Percentiles rank a stretch among this genome's conserved stretches.
Conservation (phyloP, 2,329 filamentous ascomycete species). For the Penicillium hesseltinei region DNA sequence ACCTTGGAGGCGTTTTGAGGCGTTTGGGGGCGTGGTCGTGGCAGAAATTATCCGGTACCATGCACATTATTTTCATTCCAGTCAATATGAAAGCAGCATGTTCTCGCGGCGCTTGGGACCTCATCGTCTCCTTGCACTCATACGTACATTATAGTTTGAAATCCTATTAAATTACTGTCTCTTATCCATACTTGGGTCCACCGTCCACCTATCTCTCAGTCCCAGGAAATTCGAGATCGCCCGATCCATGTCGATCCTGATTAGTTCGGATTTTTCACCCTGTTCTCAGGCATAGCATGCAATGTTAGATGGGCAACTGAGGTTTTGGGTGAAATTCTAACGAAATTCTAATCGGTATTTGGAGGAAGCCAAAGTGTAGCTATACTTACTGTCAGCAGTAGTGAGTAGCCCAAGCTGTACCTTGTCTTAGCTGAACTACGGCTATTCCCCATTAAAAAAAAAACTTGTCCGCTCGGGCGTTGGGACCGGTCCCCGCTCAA, state of each 20-base stretch:
- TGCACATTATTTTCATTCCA: background rate
- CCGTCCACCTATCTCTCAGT: background rate
- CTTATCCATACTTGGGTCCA: background rate
- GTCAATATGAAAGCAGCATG: too few species aligned
- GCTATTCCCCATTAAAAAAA: too few species aligned
- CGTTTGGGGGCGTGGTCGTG: background rate
- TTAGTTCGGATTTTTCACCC: background rate
- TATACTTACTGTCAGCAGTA: background rate
- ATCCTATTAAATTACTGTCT: background rate
- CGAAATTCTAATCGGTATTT: background rate
- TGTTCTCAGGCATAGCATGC: background rate
- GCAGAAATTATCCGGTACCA: background rate
- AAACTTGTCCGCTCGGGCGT: too few species aligned
- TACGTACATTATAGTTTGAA: background rate
- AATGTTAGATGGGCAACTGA: conserved; percentile 5
- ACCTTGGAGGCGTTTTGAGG: background rate
- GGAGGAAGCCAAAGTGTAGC: background rate
- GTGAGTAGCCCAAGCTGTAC: background rate
- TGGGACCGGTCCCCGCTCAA: too few species aligned
- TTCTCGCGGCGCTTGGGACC: too few species aligned
- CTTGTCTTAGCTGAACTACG: background rate
- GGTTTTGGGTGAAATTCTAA: too few species aligned
- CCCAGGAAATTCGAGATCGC: background rate
- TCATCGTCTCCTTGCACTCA: background rate
- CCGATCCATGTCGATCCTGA: background rate